Conservation (phyloP, 2,329 filamentous ascomycete species). For the Aspergillus felis region DNA sequence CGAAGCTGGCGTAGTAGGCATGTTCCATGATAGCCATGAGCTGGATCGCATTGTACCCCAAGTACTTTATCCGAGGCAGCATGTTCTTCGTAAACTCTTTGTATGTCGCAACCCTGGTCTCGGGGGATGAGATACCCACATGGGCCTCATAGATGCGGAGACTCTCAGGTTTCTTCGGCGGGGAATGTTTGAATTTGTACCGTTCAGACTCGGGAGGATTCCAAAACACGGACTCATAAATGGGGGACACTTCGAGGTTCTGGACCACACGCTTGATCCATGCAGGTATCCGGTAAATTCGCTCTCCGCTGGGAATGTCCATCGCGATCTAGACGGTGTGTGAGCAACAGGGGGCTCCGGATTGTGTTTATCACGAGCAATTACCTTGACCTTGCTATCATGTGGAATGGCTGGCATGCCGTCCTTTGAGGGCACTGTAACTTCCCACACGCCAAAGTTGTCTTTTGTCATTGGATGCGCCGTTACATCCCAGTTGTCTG, state of each 20-base stretch:
- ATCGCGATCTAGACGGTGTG: constrained; percentile 65
- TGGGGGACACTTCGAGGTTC: constrained; percentile 80
- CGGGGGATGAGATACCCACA: constrained; percentile 91
- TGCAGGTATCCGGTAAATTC: constrained; percentile 82
- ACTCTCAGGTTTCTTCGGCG: constrained; percentile 78
- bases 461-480: constrained; percentile 86
- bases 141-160: constrained; percentile 98
- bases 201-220: constrained; percentile 74
- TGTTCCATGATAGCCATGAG: constrained; percentile 99
- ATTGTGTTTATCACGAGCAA: constrained; percentile 10
- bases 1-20: constrained; percentile 98
- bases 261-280: constrained; percentile 99
- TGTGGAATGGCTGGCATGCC: constrained; percentile 79
- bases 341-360: constrained; percentile 1
- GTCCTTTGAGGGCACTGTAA: constrained; percentile 67
- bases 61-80: constrained; percentile 80
- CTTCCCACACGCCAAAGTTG: constrained; percentile 80
- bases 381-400: constrained; percentile 92
- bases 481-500: constrained; percentile 80
- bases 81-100: constrained; percentile 95
- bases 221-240: constrained; percentile 96
- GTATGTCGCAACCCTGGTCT: constrained; percentile 84
- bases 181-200: constrained; percentile 79
- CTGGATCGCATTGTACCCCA: constrained; percentile 97
- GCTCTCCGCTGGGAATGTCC: constrained; percentile 71